phyloP scores from a whole-genome alignment of 2,329 filamentous ascomycete species.

The Aspergillus japonicus region DNA sequence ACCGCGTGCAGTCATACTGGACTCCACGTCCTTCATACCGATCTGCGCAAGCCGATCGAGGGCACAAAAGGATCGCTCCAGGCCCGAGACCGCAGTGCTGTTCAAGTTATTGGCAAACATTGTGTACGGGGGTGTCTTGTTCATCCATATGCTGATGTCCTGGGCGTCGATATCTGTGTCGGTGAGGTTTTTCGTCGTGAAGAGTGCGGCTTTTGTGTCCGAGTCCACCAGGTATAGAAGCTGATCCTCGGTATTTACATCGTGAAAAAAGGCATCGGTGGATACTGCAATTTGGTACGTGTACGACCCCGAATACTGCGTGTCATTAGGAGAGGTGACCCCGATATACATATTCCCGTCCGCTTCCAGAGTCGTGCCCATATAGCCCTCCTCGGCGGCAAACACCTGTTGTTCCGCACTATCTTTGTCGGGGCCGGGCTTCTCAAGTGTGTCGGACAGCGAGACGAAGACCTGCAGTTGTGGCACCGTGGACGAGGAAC shows the following conservation, averaged over 20 bases:
- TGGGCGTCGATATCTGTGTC: constrained; percentile 45
- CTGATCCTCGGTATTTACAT: constrained; percentile 49
- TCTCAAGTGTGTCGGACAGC: constrained; percentile 59
- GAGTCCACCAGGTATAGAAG: constrained; percentile 80
- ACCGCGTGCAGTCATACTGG: constrained; percentile 68
- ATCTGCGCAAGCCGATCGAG: constrained; percentile 66
- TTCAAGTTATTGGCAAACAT: constrained; percentile 71
- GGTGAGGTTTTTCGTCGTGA: constrained; percentile 72
- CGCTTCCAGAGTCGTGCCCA: constrained; percentile 61
- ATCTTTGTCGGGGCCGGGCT: constrained; percentile 62
- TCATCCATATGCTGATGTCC: constrained; percentile 56
- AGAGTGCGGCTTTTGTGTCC: constrained; percentile 72
- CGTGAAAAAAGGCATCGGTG: constrained; percentile 74
- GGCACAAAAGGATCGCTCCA: constrained; percentile 81
- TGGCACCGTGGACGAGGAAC: constrained; percentile 52
- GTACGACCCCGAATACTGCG: constrained; percentile 65
- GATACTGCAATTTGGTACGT: constrained; percentile 81
- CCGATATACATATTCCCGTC: constrained; percentile 72
- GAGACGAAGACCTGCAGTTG: constrained; percentile 81
- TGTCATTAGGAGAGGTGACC: constrained; percentile 67
- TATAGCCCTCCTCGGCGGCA: constrained; percentile 67
- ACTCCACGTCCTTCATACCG: constrained; percentile 56
- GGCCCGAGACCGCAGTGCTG: constrained; percentile 61
- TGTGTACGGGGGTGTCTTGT: constrained; percentile 66
- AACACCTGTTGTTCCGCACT: constrained; percentile 42